Evolutionary conservation across 495 filamentous ascomycete species (phyloP).

Genomic region (Hypoxylon trugodes): DNA sequence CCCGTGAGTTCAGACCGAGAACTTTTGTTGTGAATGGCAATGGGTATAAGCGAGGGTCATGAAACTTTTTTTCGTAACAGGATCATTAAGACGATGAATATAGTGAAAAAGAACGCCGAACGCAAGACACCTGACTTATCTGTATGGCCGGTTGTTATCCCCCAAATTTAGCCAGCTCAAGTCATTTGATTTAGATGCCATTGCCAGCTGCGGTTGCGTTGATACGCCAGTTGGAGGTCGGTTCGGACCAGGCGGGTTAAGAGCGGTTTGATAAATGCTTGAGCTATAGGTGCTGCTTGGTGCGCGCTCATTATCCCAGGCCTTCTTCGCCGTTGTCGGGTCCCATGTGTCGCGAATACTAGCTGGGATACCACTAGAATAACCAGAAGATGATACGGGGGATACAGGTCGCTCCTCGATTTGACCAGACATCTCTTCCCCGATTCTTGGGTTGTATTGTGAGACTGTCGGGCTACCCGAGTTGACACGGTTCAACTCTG

Average conservation of each 20-base stretch:
- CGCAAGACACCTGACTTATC: slow-evolving; percentile 1
- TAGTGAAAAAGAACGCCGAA: slow-evolving; percentile 13
- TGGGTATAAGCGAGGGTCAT: slow-evolving; percentile 41
- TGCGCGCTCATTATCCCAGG: slow-evolving; percentile 58
- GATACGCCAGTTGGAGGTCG: slow-evolving; percentile 50
- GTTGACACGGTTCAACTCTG: slow-evolving; percentile 65
- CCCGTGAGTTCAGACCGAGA: slow-evolving; percentile 24
- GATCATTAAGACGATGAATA: slow-evolving; percentile 25
- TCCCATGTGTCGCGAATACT: slow-evolving; percentile 64
- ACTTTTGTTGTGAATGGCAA: slow-evolving; percentile 32
- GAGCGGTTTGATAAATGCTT: slow-evolving; percentile 47
- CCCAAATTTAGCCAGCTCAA: slow-evolving; percentile 82
- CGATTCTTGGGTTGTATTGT: slow-evolving; percentile 54
- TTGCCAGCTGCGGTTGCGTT: slow-evolving; percentile 52
- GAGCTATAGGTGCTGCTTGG: slow-evolving; percentile 69
- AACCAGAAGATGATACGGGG: slow-evolving; percentile 57
- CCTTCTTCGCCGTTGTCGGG: slow-evolving; percentile 49
- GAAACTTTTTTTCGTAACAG: slow-evolving; percentile 31
- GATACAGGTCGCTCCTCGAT: slow-evolving; percentile 70
- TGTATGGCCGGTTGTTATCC: slow-evolving; percentile 34
- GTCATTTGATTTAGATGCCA: slow-evolving; percentile 57
- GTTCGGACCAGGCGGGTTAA: slow-evolving; percentile 50
- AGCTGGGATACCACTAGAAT: slow-evolving; percentile 65
- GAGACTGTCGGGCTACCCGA: slow-evolving; percentile 75
- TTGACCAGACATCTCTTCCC: slow-evolving; percentile 67